Percentiles rank a stretch among this genome's conserved stretches.
Evolutionary conservation across 345 rosid genomes (phyloP).

Genomic region (Theobroma cacao): DNA sequence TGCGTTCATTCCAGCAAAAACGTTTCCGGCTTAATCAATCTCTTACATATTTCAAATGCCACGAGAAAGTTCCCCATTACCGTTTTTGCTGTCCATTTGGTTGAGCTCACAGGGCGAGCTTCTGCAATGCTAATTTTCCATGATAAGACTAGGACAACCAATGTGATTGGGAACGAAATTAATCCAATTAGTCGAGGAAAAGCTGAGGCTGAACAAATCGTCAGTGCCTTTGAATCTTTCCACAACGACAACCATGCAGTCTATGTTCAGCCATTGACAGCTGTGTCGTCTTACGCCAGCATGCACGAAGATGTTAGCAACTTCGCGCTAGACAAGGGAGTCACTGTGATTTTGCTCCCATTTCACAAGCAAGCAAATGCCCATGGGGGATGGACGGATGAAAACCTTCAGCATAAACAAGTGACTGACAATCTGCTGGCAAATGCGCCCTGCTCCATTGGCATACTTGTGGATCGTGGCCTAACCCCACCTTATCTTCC

Average conservation of each 20-base stretch:
- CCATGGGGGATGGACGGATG: constrained; percentile 33
- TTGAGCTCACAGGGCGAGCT: constrained; percentile 61
- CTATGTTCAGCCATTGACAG: constrained; percentile 42
- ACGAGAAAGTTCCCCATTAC: constrained; percentile 51
- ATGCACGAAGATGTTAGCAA: constrained; percentile 68
- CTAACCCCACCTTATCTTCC: not conserved
- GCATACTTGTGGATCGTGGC: constrained; percentile 67
- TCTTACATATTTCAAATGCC: constrained; percentile 50
- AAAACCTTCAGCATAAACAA: constrained; percentile 34
- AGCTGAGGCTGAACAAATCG: constrained; percentile 45
- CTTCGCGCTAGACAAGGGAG: constrained; percentile 58
- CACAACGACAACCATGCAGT: constrained; percentile 27
- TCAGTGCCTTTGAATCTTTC: constrained; percentile 35
- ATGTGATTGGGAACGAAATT: not conserved
- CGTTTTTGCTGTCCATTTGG: constrained; percentile 51
- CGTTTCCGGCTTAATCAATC: constrained; percentile 43
- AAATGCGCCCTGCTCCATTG: constrained; percentile 61
- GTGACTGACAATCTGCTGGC: constrained; percentile 52
- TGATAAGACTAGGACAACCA: constrained; percentile 3
- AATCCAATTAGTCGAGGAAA: constrained; percentile 19
- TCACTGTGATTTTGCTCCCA: constrained; percentile 51
- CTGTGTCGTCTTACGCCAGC: constrained; percentile 48
- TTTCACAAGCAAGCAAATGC: constrained; percentile 45
- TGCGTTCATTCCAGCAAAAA: constrained; percentile 44
- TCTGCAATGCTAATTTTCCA: constrained; percentile 69